phyloP scores from a whole-genome alignment of 148 eudicot species.

The Camellia granthamiana region DNA sequence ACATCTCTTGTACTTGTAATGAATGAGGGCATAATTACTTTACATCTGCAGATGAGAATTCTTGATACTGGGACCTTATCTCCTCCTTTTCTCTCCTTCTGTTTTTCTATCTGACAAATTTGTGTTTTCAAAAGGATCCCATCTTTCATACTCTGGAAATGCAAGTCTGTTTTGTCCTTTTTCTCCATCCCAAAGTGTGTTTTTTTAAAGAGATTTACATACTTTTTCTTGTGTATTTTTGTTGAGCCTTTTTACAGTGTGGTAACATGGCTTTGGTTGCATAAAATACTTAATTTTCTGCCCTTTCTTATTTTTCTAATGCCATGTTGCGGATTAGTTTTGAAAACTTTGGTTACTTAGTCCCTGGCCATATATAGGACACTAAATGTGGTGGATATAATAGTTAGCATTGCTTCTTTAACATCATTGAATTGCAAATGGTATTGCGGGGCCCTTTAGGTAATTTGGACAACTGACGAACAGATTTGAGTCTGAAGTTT shows the following conservation, averaged over 20 bases:
- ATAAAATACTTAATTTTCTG: not conserved
- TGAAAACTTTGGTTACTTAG: not conserved
- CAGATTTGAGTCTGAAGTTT: not conserved
- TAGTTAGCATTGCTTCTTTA: constrained; percentile 11
- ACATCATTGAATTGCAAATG: constrained; percentile 10
- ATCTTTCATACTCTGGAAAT: no score
- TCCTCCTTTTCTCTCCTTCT: not conserved
- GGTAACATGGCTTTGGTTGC: not conserved
- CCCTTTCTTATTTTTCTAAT: not conserved
- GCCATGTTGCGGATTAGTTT: not conserved
- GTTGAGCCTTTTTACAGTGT: not conserved
- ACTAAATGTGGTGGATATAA: not conserved
- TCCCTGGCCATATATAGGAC: constrained; percentile 12
- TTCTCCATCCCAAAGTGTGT: no score
- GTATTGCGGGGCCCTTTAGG: constrained; percentile 20
- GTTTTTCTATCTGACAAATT: not conserved
- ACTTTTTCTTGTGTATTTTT: not conserved
- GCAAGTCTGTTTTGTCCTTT: not conserved
- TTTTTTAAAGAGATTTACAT: not conserved
- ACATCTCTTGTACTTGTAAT: not conserved
- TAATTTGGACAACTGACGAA: not conserved
- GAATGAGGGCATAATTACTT: not conserved
- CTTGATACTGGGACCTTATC: not conserved
- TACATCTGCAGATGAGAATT: constrained; percentile 5
- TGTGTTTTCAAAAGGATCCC: not conserved